A percentile compares a stretch with the other conserved stretches of the same genome.
These are phyloP conservation scores for Myxozyma nipponensis DNA, from an alignment of 805 yeast genomes.

Conservation along the genomic window DNA sequence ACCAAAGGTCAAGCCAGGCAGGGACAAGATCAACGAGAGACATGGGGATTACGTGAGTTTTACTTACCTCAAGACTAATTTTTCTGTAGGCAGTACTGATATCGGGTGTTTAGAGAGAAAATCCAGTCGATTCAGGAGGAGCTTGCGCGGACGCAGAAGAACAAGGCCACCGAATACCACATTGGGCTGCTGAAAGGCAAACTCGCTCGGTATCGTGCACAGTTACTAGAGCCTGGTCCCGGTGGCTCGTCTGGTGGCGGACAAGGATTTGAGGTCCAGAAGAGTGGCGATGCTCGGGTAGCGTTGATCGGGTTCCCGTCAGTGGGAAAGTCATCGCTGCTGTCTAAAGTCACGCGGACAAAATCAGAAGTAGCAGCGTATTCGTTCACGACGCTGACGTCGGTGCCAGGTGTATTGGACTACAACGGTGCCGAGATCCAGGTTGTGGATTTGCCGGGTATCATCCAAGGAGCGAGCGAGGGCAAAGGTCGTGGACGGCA, in stretches of 20 bases:
- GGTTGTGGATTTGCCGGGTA: conserved; percentile 96
- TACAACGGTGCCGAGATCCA: conserved; percentile 97
- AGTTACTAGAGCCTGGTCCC: conserved; percentile 84
- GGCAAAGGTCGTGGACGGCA: conserved; percentile 98
- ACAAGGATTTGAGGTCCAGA: conserved; percentile 88
- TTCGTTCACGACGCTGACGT: conserved; percentile 92
- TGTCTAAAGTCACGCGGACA: conserved; percentile 79
- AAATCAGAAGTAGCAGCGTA: conserved; percentile 93
- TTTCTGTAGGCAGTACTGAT: too few relatives aligned
- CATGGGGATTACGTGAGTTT: conserved; percentile 21
- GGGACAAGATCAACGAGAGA: too few relatives aligned
- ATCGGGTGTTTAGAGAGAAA: conserved; percentile 13
- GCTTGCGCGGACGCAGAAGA: conserved; percentile 91
- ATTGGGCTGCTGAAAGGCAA: conserved; percentile 87
- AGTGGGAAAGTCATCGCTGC: conserved; percentile 90
- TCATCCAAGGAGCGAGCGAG: conserved; percentile 91
- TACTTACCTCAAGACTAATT: too few relatives aligned
- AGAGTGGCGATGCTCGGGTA: conserved; percentile 94
- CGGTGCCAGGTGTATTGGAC: conserved; percentile 93
- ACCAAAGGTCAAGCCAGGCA: too few relatives aligned
- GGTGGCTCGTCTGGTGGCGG: conserved; percentile 68
- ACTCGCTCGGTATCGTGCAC: conserved; percentile 89
- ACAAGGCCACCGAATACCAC: conserved; percentile 97
- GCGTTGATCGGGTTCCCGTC: conserved; percentile 96
- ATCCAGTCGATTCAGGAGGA: conserved; percentile 74